Evolutionary conservation across 2,329 filamentous ascomycete genomes (phyloP), one percentile per base, ranked within the genome.

Genomic region (Aureobasidium sp.): DNA sequence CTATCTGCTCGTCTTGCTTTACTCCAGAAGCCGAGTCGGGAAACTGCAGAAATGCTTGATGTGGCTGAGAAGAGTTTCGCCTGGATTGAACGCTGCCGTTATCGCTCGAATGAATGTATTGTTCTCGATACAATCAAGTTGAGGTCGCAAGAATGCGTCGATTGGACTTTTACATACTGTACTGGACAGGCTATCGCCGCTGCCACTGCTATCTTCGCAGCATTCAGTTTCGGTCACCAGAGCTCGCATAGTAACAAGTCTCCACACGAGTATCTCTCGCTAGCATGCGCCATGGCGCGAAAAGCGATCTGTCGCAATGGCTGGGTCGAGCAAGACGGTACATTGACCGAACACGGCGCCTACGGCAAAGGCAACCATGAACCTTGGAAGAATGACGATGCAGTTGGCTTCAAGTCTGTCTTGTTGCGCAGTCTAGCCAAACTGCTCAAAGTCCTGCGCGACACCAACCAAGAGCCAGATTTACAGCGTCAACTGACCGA

Each of bases 141-240:
- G 16, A 65, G 66, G 49, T 63, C 64, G 21, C 54, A 64, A 34
- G 62, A 67, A 42, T 62, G 64, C n/a, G 62, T 64, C 25, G 65
- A 69, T 36, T 69, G 68, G 69, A 67, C 67, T 3, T 71, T 71
- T 44, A 69, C 66, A 1, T 70, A 71, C 49, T 66, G 63, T 25
- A 70, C 69, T 10, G 69, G 65, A 7, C 67, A 68, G 30, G 60
- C 66, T n/a, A 66, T 71, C 27, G 65, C 67, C 5, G 66, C 62
- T 5, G 67, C 63, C 42, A 66, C 66, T 34, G 59, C 67, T 1
- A 45, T 70, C 29, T 70, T 61, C 29, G 27, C 49, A 13, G 55
- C 62, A 13, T n/a, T 49, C 21, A 47, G 29, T 16, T 37, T 36
- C 21, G 14, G 57, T 14, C 44, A 54, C 6, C 41, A 51, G 13